Percentiles rank a stretch among this genome's conserved stretches.
Conservation (phyloP, 2,329 filamentous ascomycete genomes). For the Dichotomopilus funicola region DNA sequence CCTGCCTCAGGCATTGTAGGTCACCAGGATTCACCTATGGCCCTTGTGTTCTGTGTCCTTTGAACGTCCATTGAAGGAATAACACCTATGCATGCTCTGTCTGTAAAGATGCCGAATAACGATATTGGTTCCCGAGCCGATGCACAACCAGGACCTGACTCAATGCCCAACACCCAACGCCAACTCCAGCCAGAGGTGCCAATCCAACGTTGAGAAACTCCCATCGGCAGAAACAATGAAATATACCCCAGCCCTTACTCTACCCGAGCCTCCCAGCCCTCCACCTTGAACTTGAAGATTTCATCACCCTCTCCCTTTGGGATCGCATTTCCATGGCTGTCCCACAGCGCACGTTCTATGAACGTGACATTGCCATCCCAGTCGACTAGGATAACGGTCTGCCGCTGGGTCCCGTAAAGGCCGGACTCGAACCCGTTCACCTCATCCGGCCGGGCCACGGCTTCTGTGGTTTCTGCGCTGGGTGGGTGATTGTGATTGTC, state of each 20-base stretch:
- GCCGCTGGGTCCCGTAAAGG: slow-evolving; percentile 58
- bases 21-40: too few species aligned
- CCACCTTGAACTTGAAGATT: slow-evolving; percentile 49
- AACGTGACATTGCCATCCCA: slow-evolving; percentile 57
- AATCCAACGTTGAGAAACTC: not conserved
- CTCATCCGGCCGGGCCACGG: slow-evolving; percentile 33
- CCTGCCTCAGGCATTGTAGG: too few species aligned
- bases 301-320: slow-evolving; percentile 49
- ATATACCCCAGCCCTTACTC: not conserved
- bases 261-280: slow-evolving; percentile 40
- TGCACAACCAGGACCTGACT: too few species aligned
- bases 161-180: too few species aligned
- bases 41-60: too few species aligned
- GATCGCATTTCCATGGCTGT: slow-evolving; percentile 49
- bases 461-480: slow-evolving; percentile 29
- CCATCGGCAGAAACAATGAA: not conserved
- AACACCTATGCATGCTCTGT: too few species aligned
- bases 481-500: slow-evolving; percentile 26
- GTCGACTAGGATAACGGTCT: slow-evolving; percentile 56
- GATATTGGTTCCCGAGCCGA: too few species aligned
- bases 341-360: slow-evolving; percentile 54
- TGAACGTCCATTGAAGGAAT: too few species aligned
- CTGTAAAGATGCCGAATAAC: too few species aligned
- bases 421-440: slow-evolving; percentile 47
- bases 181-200: too few species aligned